phyloP scores from a whole-genome alignment of 164 flowering plant species.

The Nelumbo lutea region DNA sequence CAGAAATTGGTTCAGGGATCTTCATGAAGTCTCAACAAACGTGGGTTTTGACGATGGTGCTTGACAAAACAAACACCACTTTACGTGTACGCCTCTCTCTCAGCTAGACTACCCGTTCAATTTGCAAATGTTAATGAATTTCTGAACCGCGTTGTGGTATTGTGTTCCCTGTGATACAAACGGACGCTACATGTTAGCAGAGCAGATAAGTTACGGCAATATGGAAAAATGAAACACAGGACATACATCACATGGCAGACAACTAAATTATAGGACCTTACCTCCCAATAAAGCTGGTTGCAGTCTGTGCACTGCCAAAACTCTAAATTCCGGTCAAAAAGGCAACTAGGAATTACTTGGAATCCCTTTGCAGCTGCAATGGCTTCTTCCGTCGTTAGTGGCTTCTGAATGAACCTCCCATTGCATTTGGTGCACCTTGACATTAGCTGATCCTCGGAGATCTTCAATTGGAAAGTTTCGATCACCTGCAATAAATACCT shows the following conservation, averaged over 20 bases:
- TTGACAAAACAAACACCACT: background rate
- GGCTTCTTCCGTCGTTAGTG: conserved; percentile 79
- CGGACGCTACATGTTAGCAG: conserved; percentile 1
- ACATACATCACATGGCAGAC: background rate
- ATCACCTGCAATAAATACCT: conserved; percentile 57
- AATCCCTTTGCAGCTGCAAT: conserved; percentile 89
- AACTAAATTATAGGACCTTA: conserved; percentile 15
- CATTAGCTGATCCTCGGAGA: conserved; percentile 79
- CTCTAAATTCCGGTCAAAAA: conserved; percentile 71
- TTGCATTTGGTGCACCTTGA: conserved; percentile 98
- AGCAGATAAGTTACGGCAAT: background rate
- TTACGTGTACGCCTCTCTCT: background rate
- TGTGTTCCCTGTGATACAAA: conserved; percentile 81
- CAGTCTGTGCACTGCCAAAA: conserved; percentile 97
- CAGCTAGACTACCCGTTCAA: conserved; percentile 36
- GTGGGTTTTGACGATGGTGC: background rate
- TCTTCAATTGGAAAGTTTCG: conserved; percentile 61
- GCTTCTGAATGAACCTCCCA: conserved; percentile 83
- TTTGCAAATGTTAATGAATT: conserved; percentile 79
- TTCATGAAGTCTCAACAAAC: no score
- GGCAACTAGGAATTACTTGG: conserved; percentile 83
- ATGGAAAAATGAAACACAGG: background rate
- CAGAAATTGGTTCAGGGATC: no score
- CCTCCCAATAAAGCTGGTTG: conserved; percentile 97
- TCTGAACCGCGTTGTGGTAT: conserved; percentile 91